Evolutionary conservation across 2,329 filamentous ascomycete species (phyloP).

Genomic region (Claviceps capensis): DNA sequence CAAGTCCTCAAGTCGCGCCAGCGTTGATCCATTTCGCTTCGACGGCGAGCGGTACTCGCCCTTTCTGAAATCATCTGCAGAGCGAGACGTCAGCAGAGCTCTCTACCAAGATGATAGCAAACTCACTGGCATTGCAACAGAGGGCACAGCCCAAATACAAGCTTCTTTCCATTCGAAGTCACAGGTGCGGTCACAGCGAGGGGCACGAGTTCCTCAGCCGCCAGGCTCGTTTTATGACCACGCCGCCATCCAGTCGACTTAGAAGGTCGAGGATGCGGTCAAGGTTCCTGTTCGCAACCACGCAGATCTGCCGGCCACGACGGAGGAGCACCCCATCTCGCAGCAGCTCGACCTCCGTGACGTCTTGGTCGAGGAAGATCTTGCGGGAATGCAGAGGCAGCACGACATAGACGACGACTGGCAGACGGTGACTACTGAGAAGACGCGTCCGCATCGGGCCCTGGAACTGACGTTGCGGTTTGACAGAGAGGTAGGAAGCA

Average conservation of each 20-base stretch:
- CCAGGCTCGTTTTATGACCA: constrained; percentile 22
- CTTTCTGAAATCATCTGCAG: constrained; percentile 24
- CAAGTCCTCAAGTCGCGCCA: constrained; percentile 20
- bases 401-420: constrained; percentile 18
- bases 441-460: constrained; percentile 9
- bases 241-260: constrained; percentile 23
- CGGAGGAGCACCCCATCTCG: constrained; percentile 5
- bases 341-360: not conserved
- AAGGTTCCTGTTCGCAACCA: constrained; percentile 19
- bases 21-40: constrained; percentile 32
- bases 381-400: constrained; percentile 3
- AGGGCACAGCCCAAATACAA: not conserved
- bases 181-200: not conserved
- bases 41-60: constrained; percentile 25
- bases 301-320: not conserved
- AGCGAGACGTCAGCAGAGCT: constrained; percentile 29
- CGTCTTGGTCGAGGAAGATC: not conserved
- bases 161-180: not conserved
- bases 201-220: not conserved
- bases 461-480: constrained; percentile 11
- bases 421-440: constrained; percentile 23
- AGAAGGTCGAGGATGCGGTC: constrained; percentile 27
- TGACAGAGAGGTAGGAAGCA: constrained; percentile 24
- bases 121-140: constrained; percentile 3
- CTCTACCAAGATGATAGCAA: constrained; percentile 18